Conservation (phyloP, 1,284 basidiomycete genomes). For the Cryptococcus sp. region DNA sequence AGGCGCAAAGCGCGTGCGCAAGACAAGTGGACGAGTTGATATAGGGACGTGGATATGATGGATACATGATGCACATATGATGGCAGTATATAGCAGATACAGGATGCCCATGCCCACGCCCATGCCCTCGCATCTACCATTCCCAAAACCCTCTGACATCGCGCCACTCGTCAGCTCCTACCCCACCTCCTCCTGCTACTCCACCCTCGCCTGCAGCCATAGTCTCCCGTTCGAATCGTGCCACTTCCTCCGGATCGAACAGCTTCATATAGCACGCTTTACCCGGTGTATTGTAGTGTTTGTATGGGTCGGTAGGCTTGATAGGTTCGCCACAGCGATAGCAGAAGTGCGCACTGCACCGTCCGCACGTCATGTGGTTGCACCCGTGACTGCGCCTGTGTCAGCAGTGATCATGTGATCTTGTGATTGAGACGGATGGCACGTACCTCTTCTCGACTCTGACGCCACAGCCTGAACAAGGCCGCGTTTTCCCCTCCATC, state of each 20-base stretch:
- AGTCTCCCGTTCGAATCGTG: constrained; percentile 32
- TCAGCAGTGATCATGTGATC: not conserved
- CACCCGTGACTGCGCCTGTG: constrained; percentile 40
- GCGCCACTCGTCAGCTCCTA: constrained; percentile 19
- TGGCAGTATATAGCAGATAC: too few species aligned
- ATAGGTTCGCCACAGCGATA: constrained; percentile 47
- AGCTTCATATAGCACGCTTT: constrained; percentile 44
- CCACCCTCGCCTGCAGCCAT: constrained; percentile 13
- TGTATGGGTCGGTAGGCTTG: constrained; percentile 45
- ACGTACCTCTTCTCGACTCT: constrained; percentile 46
- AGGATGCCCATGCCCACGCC: too few species aligned
- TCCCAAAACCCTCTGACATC: constrained; percentile 28
- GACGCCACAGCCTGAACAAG: constrained; percentile 49
- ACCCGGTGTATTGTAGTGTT: constrained; percentile 42
- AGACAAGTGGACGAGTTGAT: too few species aligned
- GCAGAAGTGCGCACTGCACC: constrained; percentile 50
- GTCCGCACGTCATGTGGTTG: constrained; percentile 52
- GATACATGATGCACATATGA: too few species aligned
- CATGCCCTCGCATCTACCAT: constrained; percentile 14
- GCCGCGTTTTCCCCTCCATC: constrained; percentile 41
- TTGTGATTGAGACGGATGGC: not conserved
- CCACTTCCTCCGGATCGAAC: constrained; percentile 47
- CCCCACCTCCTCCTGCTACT: constrained; percentile 2
- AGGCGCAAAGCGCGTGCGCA: too few species aligned
- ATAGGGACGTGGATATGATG: too few species aligned